Base-by-base conservation (phyloP, 192 early-diverging fungal species). In the Lunasporangiospora selenospora region DNA sequence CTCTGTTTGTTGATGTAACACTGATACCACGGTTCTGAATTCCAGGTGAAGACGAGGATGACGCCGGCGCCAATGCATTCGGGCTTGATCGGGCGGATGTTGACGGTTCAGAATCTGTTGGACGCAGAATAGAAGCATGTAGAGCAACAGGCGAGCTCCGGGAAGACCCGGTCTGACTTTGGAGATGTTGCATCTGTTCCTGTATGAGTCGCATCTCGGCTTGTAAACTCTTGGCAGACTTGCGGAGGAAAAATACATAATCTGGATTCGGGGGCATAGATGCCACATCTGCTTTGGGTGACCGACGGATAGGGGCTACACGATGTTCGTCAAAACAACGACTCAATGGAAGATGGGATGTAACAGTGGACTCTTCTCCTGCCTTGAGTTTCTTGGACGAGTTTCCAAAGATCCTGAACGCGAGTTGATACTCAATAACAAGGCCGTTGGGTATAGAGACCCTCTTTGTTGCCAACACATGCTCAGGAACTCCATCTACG, bases 401-500 rank as follows among this genome's bases (percentile, higher is more conserved):
- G 30, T 43, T 57, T 8, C 42, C 27, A 26, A 38, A 38, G 19
- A 73, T 18, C 36, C 53, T 63, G 26, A 73, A 33, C 3, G 55
- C 61, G 4, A 73, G 21, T 15, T 63, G 59, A 29, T 73, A 73
- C 24, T 62, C 69, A 34, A 73, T 73, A 12, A 73, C 60, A 3
- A 73, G 41, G 7, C 69, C 69, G 31, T 73, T 62, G 21, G 69
- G 61, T 18, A 63, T 38, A 2, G 54, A 47, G 12, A 56, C 36
- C 5, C 69, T 53, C 55, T 73, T 73, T 11, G 69, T 48, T 9
- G 36, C 41, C 59, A 73, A 31, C n/a, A 73, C 54, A 32, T 62
- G 54, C 18, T 73, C 69, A 12, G 53, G 69, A 3, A 67, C 76
- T 38, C 75, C 77, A 61, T 81, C 82, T 13, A 80, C 73, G 16